A percentile compares a stretch with the other conserved stretches of the same genome.
phyloP scores from a whole-genome alignment of 805 yeast species.

The Lipomyces chichibuensis region DNA sequence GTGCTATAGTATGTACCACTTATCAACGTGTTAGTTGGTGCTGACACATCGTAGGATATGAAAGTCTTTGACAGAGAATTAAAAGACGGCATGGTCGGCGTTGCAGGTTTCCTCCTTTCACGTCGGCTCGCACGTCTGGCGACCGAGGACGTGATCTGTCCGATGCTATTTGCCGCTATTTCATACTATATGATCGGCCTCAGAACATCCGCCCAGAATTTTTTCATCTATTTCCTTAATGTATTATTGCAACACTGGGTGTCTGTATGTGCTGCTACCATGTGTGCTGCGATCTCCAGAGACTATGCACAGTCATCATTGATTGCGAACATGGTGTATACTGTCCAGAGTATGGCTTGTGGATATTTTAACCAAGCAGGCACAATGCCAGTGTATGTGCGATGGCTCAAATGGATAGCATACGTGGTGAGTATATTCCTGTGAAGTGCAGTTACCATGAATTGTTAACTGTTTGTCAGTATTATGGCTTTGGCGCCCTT shows the following conservation, averaged over 20 bases:
- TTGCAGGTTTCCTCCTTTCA: conserved; percentile 66
- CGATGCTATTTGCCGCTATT: conserved; percentile 60
- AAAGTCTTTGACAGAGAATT: conserved; percentile 67
- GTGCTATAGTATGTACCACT: conserved; percentile 42
- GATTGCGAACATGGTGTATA: conserved; percentile 64
- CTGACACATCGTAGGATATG: conserved; percentile 47
- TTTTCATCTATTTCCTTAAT: conserved; percentile 65
- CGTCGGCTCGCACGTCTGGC: conserved; percentile 67
- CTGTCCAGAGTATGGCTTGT: conserved; percentile 74
- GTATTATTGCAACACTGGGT: conserved; percentile 59
- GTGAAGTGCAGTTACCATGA: too few species aligned
- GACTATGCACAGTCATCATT: conserved; percentile 66
- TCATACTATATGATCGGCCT: conserved; percentile 81
- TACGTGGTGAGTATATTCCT: conserved; percentile 47
- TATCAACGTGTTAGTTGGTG: not conserved
- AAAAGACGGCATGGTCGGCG: conserved; percentile 66
- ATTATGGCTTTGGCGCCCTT: conserved; percentile 77
- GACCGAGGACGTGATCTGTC: conserved; percentile 69
- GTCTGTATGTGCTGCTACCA: conserved; percentile 59
- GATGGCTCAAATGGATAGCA: conserved; percentile 80
- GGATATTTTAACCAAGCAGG: conserved; percentile 78
- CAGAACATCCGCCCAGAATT: conserved; percentile 52
- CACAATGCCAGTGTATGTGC: conserved; percentile 79
- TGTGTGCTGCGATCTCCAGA: conserved; percentile 57
- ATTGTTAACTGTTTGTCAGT: conserved; percentile 40